Conservation (phyloP, 2,329 filamentous ascomycete genomes). For the Teratosphaeria pseudoeucalypti region DNA sequence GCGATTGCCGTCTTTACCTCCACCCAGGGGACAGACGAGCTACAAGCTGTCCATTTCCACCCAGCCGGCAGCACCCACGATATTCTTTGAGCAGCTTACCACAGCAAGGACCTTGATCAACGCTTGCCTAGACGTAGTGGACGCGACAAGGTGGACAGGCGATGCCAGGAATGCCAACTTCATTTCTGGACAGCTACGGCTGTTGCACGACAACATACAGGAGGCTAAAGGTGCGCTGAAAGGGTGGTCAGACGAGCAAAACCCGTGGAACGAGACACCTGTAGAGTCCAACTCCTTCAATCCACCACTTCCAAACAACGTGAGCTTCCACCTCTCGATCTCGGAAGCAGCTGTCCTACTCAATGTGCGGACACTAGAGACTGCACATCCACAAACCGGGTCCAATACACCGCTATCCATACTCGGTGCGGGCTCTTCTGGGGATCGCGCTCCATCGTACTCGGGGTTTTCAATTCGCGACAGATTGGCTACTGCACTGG, state of each 20-base stretch:
- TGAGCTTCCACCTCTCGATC: slow-evolving; percentile 60
- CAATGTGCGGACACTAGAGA: slow-evolving; percentile 60
- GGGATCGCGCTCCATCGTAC: slow-evolving; percentile 25
- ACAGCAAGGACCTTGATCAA: slow-evolving; percentile 68
- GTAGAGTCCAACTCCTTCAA: slow-evolving; percentile 48
- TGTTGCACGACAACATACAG: slow-evolving; percentile 50
- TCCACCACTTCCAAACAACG: slow-evolving; percentile 50
- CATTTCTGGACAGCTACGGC: slow-evolving; percentile 47
- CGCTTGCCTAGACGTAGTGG: slow-evolving; percentile 71
- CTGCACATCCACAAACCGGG: slow-evolving; percentile 22
- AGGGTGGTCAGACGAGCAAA: slow-evolving; percentile 39
- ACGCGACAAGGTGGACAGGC: slow-evolving; percentile 63
- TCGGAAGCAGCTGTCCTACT: slow-evolving; percentile 47
- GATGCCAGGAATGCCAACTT: slow-evolving; percentile 50
- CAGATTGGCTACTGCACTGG: slow-evolving; percentile 40
- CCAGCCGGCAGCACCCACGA: slow-evolving; percentile 43
- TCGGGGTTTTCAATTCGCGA: slow-evolving; percentile 50
- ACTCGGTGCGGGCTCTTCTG: neutral
- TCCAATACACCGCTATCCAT: slow-evolving; percentile 23
- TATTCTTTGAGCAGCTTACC: slow-evolving; percentile 60
- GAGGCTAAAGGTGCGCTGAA: slow-evolving; percentile 51
- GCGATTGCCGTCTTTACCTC: slow-evolving; percentile 58
- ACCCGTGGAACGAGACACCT: slow-evolving; percentile 46
- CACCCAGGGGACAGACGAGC: slow-evolving; percentile 40
- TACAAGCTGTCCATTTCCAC: slow-evolving; percentile 44